Evolutionary conservation across 257 asterid species (phyloP), one percentile per base, ranked within the genome.

Genomic region (Ajuga chamaepitys): DNA sequence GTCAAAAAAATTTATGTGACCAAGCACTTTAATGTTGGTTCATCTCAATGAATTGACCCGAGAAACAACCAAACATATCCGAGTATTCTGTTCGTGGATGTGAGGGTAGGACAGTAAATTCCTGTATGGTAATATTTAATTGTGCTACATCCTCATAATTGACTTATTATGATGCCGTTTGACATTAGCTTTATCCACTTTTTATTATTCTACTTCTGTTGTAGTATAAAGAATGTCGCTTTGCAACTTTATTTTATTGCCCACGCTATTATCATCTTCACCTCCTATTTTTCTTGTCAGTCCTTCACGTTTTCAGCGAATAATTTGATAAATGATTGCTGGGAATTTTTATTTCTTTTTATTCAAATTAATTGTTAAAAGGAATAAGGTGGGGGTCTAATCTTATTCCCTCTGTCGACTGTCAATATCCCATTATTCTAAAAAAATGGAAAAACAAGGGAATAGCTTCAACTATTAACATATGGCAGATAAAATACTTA

Each of bases 171-270:
- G 48, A 32, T 9, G 44, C 47, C 66, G 61, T 71, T 44, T 56
- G 63, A 64, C 66, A 45, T 24, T 58, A 48, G 28, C 35, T 66
- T 73, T 58, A 66, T 66, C 58, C 32, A 5, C 8, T 57, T 73
- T 51, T 13, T 5, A 16, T 28, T 40, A 38, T 48, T 72, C 38
- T 3, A 28, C 5, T 28, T 28, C n/a, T n/a, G n/a, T n/a, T n/a
- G n/a, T n/a, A 8, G 12, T 26, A 35, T 2, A 30, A 24, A 12
- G 2, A 34, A 30, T 18, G 37, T 54, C 25, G 54, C 35, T 45
- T 34, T 12, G 32, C 7, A 62, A 28, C 26, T 24, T 13, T 48
- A 48, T 26, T 22, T 25, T 3, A 32, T 47, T 24, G 62, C n/a
- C n/a, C n/a, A n/a, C n/a, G 16, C 18, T 20, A 10, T 48, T 1